These are phyloP conservation scores for Arachnopeziza araneosa DNA, from an alignment of 2,329 filamentous ascomycete species.

Conservation along the genomic window DNA sequence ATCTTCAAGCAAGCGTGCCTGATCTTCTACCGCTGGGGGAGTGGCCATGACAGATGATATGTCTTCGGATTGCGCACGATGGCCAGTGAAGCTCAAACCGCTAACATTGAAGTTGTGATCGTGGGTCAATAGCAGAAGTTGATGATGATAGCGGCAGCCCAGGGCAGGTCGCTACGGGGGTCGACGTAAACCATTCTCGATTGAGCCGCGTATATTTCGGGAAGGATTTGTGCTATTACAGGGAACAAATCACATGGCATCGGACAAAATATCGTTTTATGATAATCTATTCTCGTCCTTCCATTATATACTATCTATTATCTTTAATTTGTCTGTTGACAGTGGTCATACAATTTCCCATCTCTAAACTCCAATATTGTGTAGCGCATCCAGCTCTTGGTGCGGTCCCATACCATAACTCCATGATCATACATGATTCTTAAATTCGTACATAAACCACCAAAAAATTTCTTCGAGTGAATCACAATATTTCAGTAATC, in stretches of 20 bases:
- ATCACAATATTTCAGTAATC: not conserved
- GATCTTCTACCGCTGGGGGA: conserved; percentile 67
- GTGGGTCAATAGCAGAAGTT: conserved; percentile 6
- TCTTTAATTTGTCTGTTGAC: not conserved
- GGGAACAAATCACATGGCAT: not conserved
- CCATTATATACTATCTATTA: conserved; percentile 7
- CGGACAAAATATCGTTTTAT: not conserved
- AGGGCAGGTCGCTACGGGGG: conserved; percentile 15
- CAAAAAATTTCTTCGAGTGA: not conserved
- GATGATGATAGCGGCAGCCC: conserved; percentile 1
- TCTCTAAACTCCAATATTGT: conserved; percentile 16
- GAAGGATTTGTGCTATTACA: conserved; percentile 6
- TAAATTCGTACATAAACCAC: not conserved
- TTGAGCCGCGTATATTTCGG: conserved; percentile 11
- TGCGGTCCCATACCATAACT: conserved; percentile 17
- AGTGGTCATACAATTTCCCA: not conserved
- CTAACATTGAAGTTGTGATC: conserved; percentile 20
- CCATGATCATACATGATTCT: conserved; percentile 1
- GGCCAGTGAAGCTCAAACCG: conserved; percentile 22
- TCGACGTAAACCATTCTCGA: conserved; percentile 8
- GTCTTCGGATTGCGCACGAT: conserved; percentile 19
- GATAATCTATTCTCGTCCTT: not conserved
- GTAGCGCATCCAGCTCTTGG: conserved; percentile 29
- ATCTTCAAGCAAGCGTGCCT: conserved; percentile 93
- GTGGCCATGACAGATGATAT: conserved; percentile 38